A percentile compares a stretch with the other conserved stretches of the same genome.
Conservation (phyloP, 2,329 filamentous ascomycete species). For the Pleoardoris graminearum region DNA sequence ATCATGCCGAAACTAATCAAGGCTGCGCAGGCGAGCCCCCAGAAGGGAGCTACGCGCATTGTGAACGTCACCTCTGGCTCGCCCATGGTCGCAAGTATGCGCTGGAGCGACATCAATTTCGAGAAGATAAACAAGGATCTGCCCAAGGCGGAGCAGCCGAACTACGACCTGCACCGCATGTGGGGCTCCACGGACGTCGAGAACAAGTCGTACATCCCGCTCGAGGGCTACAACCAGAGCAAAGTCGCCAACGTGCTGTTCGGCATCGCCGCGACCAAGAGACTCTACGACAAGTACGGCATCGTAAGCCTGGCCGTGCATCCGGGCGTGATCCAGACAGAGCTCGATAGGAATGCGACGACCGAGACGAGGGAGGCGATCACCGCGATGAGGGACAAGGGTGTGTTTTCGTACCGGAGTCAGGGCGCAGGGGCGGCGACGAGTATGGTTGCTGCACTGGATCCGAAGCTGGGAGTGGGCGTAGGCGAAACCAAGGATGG, state of each 20-base stretch:
- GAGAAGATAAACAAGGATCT: conserved; percentile 3
- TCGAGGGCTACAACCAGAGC: conserved; percentile 16
- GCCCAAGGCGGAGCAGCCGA: conserved; percentile 5
- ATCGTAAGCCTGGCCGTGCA: conserved; percentile 2
- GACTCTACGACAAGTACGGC: conserved; percentile 4
- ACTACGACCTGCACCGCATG: not conserved
- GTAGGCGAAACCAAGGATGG: not conserved
- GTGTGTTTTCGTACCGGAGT: not conserved
- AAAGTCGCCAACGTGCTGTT: conserved; percentile 19
- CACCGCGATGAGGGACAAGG: not conserved
- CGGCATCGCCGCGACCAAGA: not conserved
- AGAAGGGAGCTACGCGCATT: conserved; percentile 9
- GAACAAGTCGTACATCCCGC: conserved; percentile 4
- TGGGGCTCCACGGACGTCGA: not conserved
- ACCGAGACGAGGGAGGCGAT: not conserved
- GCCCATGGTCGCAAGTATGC: conserved; percentile 1
- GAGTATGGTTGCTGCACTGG: not conserved
- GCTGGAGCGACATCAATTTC: conserved; percentile 16
- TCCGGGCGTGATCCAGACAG: conserved; percentile 3
- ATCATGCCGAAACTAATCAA: conserved; percentile 43
- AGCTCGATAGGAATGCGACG: not conserved
- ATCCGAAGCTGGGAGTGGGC: not conserved
- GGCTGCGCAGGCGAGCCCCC: conserved; percentile 29
- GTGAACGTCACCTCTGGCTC: conserved; percentile 6
- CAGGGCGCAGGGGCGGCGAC: not conserved